These are phyloP conservation scores for Daldinia childiae DNA, from an alignment of 495 filamentous ascomycete species.

Conservation along the genomic window DNA sequence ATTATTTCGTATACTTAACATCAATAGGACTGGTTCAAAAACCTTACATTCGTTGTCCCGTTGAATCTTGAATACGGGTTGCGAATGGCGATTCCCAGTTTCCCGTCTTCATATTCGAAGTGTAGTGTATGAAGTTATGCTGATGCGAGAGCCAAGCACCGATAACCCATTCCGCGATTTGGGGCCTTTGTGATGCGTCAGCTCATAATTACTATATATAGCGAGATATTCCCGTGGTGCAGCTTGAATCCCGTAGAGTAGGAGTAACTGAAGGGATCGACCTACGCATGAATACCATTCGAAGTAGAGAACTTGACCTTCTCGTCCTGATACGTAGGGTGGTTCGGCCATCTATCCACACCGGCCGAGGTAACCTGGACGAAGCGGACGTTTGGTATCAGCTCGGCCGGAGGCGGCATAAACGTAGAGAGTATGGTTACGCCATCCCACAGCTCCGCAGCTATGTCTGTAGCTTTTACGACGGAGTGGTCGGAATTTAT, in stretches of 20 bases:
- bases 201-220: neutral
- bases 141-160: conserved; percentile 49
- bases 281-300: conserved; percentile 41
- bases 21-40: too few relatives aligned
- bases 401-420: conserved; percentile 32
- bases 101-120: conserved; percentile 28
- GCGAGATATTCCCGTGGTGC: neutral
- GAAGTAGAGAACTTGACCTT: conserved; percentile 46
- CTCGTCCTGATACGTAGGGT: conserved; percentile 43
- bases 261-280: neutral
- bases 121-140: conserved; percentile 46
- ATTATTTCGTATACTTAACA: neutral
- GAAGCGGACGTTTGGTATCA: conserved; percentile 45
- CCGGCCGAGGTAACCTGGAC: conserved; percentile 49
- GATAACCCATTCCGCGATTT: conserved; percentile 59
- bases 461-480: conserved; percentile 1
- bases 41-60: conserved; percentile 48
- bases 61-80: conserved; percentile 39
- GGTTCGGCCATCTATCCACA: conserved; percentile 46
- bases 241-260: neutral
- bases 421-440: conserved; percentile 42
- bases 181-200: conserved; percentile 41
- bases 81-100: conserved; percentile 31
- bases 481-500: conserved; percentile 1
- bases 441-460: conserved; percentile 39